Evolutionary conservation across 1,139 yeast genomes (phyloP), one percentile per base, ranked within the genome.

Genomic region (Pichia sp.): DNA sequence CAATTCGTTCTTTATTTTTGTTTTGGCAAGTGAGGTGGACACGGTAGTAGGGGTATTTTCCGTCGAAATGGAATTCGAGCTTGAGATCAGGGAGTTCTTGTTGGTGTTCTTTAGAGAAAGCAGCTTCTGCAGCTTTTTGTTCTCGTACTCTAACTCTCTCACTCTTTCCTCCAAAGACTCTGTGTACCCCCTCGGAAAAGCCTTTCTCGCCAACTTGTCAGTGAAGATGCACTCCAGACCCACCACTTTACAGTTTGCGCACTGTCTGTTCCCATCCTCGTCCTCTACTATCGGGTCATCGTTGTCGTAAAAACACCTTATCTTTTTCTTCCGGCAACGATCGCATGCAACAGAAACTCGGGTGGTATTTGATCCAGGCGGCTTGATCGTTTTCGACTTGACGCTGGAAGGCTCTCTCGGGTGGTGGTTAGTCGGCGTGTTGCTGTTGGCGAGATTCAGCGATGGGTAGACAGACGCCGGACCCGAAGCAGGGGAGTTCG

Each of bases 311-410:
- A 64, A 67, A 71, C 90, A 85, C 57, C 82, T 78, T 41, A 85
- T 82, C 71, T 88, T 88, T 67, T 88, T 88, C 48, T 90, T 87
- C 52, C 96, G 73, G 65, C 96, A 88, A 53, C 96, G 70, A 66
- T 89, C 96, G 70, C 96, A 89, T 0, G 96, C 95, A 64, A 88
- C 96, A 0, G 95, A 90, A 16, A 84, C 82, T 57, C 90, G 70
- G 55, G 79, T 80, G 1, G 74, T 70, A 41, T 74, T 72, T 23
- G 82, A 71, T 1, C 89, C 89, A 2, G 86, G 87, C 3, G 85
- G 77, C 64, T 79, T 79, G 52, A 85, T 85, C 54, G 84, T 82
- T 62, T 82, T 84, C 1, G 67, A 59, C 51, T 65, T 65, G 3
- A 41, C n/a, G 23, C 44, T 46, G 15, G 52, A 50, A 3, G 52